Percentiles rank a stretch among this genome's conserved stretches.
Conservation (phyloP, 129 eudicot species). For the Lactuca sativa region DNA sequence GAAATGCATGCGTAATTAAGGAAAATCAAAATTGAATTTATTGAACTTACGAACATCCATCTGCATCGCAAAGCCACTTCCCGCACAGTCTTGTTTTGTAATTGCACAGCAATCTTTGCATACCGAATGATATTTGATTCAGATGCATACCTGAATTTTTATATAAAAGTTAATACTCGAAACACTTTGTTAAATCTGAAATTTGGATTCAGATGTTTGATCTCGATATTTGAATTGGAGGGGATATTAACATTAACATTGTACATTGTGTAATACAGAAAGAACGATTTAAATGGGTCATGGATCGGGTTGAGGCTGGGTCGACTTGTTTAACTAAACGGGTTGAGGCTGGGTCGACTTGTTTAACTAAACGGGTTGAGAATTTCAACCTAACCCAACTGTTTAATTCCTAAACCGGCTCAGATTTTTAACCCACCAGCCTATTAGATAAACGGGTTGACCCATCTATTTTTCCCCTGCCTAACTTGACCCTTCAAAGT, state of each 20-base stretch:
- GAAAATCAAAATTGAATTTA: neutral
- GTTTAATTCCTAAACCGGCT: too few relatives aligned
- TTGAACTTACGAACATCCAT: constrained; percentile 84
- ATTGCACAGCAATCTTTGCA: constrained; percentile 83
- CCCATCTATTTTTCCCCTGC: too few relatives aligned
- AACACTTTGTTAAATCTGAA: neutral
- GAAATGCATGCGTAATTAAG: neutral
- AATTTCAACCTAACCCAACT: too few relatives aligned
- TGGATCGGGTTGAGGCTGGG: too few relatives aligned
- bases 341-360: too few relatives aligned
- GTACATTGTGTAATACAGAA: neutral
- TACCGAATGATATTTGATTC: constrained; percentile 61
- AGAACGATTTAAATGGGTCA: too few relatives aligned
- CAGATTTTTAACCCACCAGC: too few relatives aligned
- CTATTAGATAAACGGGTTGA: too few relatives aligned
- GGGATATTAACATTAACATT: neutral
- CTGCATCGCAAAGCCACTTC: constrained; percentile 89
- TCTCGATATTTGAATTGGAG: neutral
- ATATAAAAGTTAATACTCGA: constrained; percentile 11
- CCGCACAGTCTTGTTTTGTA: constrained; percentile 78
- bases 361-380: too few relatives aligned
- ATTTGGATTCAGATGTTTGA: neutral
- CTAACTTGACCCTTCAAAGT: too few relatives aligned
- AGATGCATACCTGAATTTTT: constrained; percentile 61
- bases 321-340: too few relatives aligned